A percentile compares a stretch with the other conserved stretches of the same genome.
phyloP scores from a whole-genome alignment of 2,329 filamentous ascomycete genomes.

The Fusarium sp. region DNA sequence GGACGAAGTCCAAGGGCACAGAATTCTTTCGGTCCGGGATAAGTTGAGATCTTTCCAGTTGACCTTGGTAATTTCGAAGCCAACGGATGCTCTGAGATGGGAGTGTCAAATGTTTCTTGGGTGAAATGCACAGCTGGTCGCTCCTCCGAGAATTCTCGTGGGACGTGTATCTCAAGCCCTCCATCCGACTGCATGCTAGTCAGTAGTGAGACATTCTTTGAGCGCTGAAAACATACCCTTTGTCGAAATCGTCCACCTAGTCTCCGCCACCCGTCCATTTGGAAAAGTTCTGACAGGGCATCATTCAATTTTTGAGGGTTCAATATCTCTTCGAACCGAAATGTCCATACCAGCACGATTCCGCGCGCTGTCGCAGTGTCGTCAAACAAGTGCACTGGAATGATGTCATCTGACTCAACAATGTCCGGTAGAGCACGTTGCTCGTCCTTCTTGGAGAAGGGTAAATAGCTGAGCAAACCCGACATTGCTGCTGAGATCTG shows the following conservation, averaged over 20 bases:
- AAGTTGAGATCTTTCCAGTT: not conserved
- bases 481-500: not conserved
- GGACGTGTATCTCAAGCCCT: constrained; percentile 17
- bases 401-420: constrained; percentile 22
- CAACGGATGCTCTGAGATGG: constrained; percentile 4
- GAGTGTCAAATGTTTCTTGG: not conserved
- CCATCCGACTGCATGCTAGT: constrained; percentile 2
- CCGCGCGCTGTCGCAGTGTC: constrained; percentile 17
- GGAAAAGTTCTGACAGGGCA: constrained; percentile 9
- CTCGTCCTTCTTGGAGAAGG: constrained; percentile 5
- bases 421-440: not conserved
- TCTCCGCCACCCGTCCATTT: constrained; percentile 16
- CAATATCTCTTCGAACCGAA: constrained; percentile 22
- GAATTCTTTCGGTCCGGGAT: constrained; percentile 16
- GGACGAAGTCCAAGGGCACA: constrained; percentile 13
- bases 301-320: constrained; percentile 2
- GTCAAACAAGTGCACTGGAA: constrained; percentile 28
- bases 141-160: not conserved
- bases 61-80: constrained; percentile 15
- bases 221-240: not conserved
- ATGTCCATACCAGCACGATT: constrained; percentile 26
- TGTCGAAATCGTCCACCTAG: constrained; percentile 24
- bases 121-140: constrained; percentile 20
- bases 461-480: constrained; percentile 6
- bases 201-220: rapidly evolving